These are phyloP conservation scores for Syncephalis fuscata DNA, from an alignment of 371 early-diverging fungal species.

Conservation along the genomic window DNA sequence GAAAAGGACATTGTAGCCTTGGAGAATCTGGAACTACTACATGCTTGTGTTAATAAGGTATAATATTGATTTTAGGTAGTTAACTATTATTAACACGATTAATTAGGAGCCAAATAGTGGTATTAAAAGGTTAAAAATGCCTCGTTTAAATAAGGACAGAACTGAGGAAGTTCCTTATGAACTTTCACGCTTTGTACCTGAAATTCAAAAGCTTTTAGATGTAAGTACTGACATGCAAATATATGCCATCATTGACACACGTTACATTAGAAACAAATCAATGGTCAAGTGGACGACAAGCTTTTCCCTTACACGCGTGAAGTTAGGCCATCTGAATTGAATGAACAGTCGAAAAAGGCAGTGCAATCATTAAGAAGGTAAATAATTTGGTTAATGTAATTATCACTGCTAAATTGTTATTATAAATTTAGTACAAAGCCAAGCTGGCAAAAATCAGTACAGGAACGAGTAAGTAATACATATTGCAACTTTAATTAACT, in stretches of 20 bases:
- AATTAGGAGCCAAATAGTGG: slow-evolving; percentile 14
- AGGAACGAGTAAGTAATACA: background rate
- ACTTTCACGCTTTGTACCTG: slow-evolving; percentile 50
- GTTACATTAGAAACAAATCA: slow-evolving; percentile 41
- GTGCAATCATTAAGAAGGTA: slow-evolving; percentile 8
- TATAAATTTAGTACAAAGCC: slow-evolving; percentile 2
- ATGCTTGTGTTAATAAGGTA: no score
- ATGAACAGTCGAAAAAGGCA: slow-evolving; percentile 10
- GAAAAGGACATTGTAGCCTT: slow-evolving; percentile 61
- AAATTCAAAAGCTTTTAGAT: slow-evolving; percentile 24
- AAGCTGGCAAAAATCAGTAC: slow-evolving; percentile 4
- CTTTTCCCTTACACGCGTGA: slow-evolving; percentile 37
- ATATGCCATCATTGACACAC: no score
- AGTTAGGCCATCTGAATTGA: slow-evolving; percentile 15
- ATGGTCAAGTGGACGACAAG: slow-evolving; percentile 31
- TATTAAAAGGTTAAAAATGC: slow-evolving; percentile 22
- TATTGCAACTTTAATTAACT: background rate
- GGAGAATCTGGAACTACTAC: slow-evolving; percentile 33
- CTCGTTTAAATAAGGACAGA: slow-evolving; percentile 13
- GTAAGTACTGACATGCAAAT: slow-evolving; percentile 2
- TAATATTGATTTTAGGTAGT: background rate
- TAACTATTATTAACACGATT: background rate
- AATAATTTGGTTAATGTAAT: no score
- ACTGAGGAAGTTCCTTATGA: slow-evolving; percentile 44
- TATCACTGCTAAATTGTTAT: background rate